A percentile compares a stretch with the other conserved stretches of the same genome.
Evolutionary conservation across 2,329 filamentous ascomycete species (phyloP).

Genomic region (Nakataea oryzae): DNA sequence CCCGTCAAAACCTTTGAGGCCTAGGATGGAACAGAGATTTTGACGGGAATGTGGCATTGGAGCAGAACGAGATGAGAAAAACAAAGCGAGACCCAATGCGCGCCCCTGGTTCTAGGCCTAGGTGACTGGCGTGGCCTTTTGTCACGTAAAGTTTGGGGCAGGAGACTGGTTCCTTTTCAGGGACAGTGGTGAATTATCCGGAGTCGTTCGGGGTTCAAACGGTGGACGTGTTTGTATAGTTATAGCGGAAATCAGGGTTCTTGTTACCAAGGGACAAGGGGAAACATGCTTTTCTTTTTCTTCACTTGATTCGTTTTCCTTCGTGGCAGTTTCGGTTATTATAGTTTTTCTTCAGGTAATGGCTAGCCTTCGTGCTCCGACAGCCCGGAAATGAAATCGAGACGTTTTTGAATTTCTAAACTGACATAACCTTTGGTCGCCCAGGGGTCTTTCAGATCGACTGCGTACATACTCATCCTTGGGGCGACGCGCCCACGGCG

Average conservation of each 20-base stretch:
- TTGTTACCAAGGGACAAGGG: constrained; percentile 7
- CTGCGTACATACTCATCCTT: no score
- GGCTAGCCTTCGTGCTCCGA: neutral
- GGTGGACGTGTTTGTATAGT: neutral
- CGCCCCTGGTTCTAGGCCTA: neutral
- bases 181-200: neutral
- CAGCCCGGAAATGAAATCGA: neutral
- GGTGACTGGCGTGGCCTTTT: neutral
- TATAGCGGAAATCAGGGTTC: neutral
- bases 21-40: constrained; percentile 16
- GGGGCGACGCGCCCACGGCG: no score
- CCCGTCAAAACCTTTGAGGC: constrained; percentile 49
- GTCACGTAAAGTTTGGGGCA: neutral
- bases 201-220: neutral
- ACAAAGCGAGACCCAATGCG: neutral
- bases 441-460: no score
- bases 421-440: no score
- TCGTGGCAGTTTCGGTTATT: neutral
- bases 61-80: neutral
- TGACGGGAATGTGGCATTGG: neutral
- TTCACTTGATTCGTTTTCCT: neutral
- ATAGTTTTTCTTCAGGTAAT: neutral
- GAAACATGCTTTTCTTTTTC: constrained; percentile 1
- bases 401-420: neutral
- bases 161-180: neutral